Evolutionary conservation across 1,284 basidiomycete species (phyloP).

Genomic region (Trichosporon sp.): DNA sequence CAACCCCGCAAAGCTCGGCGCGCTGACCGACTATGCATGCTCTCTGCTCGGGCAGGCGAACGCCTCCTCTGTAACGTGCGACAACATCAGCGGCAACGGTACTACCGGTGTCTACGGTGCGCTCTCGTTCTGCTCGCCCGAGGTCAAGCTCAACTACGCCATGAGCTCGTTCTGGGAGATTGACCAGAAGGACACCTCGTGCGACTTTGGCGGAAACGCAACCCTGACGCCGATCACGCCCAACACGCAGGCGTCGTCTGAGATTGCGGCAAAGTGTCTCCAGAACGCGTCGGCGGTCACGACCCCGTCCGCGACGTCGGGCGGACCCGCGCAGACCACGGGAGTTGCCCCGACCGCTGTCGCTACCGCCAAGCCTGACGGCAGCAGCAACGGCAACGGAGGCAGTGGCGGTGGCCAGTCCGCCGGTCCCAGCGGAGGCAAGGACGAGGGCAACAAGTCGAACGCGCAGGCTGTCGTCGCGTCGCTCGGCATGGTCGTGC

Average conservation of each 20-base stretch:
- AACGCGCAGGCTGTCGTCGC: background rate
- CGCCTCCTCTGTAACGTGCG: constrained; percentile 55
- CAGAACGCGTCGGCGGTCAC: constrained; percentile 4
- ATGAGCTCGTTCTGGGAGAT: constrained; percentile 76
- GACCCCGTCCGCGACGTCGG: constrained; percentile 9
- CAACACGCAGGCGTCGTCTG: constrained; percentile 1
- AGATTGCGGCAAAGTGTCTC: constrained; percentile 9
- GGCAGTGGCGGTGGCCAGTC: background rate
- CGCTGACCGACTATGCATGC: constrained; percentile 62
- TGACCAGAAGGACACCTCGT: constrained; percentile 56
- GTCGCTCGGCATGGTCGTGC: background rate
- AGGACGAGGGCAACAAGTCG: constrained; percentile 2
- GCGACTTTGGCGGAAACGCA: constrained; percentile 71
- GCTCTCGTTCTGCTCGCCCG: constrained; percentile 62
- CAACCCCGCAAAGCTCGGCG: constrained; percentile 63
- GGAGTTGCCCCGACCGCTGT: background rate
- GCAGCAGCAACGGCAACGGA: background rate
- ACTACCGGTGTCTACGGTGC: constrained; percentile 66
- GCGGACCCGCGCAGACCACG: background rate
- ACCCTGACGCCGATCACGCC: constrained; percentile 44
- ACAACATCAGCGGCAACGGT: constrained; percentile 64
- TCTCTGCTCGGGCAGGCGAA: constrained; percentile 60
- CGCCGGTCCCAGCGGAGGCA: background rate
- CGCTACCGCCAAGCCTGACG: background rate
- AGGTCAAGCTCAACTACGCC: constrained; percentile 71